Conservation (phyloP, 2,329 filamentous ascomycete genomes). For the Ophiostoma ulmi region DNA sequence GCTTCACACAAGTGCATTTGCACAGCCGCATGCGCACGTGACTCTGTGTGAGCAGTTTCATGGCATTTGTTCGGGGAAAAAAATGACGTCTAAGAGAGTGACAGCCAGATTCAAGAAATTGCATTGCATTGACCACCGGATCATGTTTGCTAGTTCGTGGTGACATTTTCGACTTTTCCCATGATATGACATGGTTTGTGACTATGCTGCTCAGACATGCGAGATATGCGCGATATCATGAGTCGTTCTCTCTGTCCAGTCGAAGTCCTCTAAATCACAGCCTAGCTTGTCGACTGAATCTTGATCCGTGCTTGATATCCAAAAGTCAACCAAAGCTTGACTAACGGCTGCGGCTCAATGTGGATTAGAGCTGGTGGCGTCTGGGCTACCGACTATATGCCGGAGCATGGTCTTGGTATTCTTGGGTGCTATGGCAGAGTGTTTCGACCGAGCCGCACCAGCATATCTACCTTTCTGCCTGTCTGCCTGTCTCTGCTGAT, state of each 20-base stretch:
- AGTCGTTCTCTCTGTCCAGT: background rate
- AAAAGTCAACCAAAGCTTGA: too few relatives aligned
- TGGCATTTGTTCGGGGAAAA: background rate
- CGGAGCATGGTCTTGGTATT: constrained; percentile 4
- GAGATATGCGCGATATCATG: background rate
- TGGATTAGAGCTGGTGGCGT: background rate
- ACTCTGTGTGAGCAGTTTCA: background rate
- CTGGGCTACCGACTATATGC: background rate
- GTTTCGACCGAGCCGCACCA: background rate
- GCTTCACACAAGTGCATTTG: background rate
- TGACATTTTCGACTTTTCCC: background rate
- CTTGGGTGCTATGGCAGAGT: background rate
- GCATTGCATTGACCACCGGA: background rate
- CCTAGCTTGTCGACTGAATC: background rate
- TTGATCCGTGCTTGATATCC: background rate
- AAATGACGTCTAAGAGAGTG: background rate
- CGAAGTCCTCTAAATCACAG: background rate
- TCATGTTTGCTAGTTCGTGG: background rate
- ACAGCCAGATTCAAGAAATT: background rate
- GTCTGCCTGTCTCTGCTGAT: background rate
- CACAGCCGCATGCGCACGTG: background rate
- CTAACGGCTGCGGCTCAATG: background rate
- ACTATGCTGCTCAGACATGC: background rate
- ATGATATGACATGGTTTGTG: background rate
- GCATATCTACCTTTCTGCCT: background rate